phyloP scores from a whole-genome alignment of 345 rosid genomes.

The Cardamine chenopodiifolia region DNA sequence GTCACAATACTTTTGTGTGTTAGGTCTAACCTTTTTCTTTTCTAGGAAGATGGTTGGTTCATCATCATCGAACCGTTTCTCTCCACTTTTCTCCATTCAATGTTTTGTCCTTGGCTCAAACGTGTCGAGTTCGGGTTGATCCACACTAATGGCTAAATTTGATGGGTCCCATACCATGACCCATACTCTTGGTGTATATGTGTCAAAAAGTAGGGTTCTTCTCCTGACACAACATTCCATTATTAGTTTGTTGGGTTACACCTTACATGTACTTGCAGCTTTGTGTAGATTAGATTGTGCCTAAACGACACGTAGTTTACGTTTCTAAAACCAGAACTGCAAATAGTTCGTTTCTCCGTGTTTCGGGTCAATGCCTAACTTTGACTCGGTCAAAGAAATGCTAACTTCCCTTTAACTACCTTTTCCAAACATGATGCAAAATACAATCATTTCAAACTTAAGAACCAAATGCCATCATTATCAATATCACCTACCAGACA shows the following conservation, averaged over 20 bases:
- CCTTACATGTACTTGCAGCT: constrained; percentile 22
- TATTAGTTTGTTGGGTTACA: constrained; percentile 38
- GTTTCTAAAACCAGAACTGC: constrained; percentile 10
- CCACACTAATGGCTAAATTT: constrained; percentile 33
- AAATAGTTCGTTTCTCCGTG: neutral
- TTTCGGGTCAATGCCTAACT: constrained; percentile 39
- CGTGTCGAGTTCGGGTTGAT: constrained; percentile 46
- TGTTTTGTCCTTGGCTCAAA: constrained; percentile 38
- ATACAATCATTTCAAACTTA: constrained; percentile 17
- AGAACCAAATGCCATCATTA: constrained; percentile 33
- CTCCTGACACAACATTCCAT: constrained; percentile 39
- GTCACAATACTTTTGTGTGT: constrained; percentile 35
- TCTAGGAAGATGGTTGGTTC: constrained; percentile 32
- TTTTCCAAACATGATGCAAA: constrained; percentile 31
- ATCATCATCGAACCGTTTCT: constrained; percentile 41
- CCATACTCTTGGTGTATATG: constrained; percentile 32
- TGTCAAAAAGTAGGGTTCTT: constrained; percentile 36
- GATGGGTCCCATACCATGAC: constrained; percentile 30
- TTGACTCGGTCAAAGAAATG: constrained; percentile 40
- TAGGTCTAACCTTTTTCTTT: constrained; percentile 3
- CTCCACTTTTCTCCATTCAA: constrained; percentile 40
- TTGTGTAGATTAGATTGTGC: neutral
- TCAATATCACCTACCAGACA: constrained; percentile 32
- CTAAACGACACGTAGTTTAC: constrained; percentile 32
- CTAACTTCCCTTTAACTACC: constrained; percentile 12